Evolutionary conservation across 495 filamentous ascomycete species (phyloP).

Genomic region (Lophiostoma macrostomum): DNA sequence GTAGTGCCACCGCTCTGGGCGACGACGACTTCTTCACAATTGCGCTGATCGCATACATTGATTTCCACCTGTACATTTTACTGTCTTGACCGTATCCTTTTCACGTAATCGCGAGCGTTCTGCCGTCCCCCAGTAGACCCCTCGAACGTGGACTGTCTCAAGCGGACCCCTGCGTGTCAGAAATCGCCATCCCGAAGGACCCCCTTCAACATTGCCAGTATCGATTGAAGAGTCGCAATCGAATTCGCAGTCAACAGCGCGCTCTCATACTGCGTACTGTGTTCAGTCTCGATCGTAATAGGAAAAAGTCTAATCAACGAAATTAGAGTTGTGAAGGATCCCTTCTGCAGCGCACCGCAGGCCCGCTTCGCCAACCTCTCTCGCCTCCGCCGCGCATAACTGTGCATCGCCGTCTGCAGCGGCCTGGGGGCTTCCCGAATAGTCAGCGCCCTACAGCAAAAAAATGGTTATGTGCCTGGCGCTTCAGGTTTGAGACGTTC

Average conservation of each 20-base stretch:
- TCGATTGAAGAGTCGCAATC: background rate
- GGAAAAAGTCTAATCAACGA: too few relatives aligned
- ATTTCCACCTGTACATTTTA: background rate
- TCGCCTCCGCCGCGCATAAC: constrained; percentile 8
- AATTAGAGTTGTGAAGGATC: too few relatives aligned
- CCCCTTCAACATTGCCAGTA: background rate
- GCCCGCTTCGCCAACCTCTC: constrained; percentile 2
- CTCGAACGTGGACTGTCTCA: constrained; percentile 31
- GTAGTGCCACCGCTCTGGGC: too few relatives aligned
- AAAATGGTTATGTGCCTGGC: constrained; percentile 30
- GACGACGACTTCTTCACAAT: constrained; percentile 1
- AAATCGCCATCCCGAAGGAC: background rate
- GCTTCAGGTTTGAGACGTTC: constrained; percentile 32
- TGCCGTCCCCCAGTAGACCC: background rate
- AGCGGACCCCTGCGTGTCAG: constrained; percentile 28
- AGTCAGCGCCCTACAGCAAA: constrained; percentile 3
- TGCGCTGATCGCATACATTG: background rate
- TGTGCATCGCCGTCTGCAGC: constrained; percentile 6
- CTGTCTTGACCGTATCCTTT: too few relatives aligned
- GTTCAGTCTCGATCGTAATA: background rate
- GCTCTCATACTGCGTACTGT: too few relatives aligned
- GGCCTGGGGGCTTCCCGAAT: constrained; percentile 18
- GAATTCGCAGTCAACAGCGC: too few relatives aligned
- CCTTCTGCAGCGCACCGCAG: too few relatives aligned
- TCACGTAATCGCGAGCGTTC: too few relatives aligned